These are phyloP conservation scores for Picochlorum sp. DNA, from an alignment of 139 green algal species.

Conservation along the genomic window DNA sequence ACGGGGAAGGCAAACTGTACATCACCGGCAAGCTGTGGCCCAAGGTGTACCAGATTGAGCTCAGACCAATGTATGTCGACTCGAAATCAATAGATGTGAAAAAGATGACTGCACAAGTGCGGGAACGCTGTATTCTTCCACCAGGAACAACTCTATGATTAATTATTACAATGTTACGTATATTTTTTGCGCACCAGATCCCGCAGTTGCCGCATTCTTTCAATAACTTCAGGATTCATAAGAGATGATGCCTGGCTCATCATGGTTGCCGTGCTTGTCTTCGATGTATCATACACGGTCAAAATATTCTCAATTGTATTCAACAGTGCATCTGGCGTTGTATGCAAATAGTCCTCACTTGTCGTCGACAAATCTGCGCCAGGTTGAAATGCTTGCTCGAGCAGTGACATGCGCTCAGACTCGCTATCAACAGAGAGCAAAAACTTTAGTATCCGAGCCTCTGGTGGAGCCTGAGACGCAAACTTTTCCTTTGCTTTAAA, in stretches of 20 bases:
- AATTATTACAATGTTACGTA: conserved; percentile 21
- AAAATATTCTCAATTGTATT: conserved; percentile 52
- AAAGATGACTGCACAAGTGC: conserved; percentile 2
- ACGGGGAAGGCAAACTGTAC: conserved; percentile 48
- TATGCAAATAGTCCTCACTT: conserved; percentile 40
- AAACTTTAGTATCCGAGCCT: conserved; percentile 75
- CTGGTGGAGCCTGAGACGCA: conserved; percentile 52
- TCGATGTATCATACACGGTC: conserved; percentile 31
- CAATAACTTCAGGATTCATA: conserved; percentile 67
- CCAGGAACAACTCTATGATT: background rate
- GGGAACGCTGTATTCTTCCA: conserved; percentile 6
- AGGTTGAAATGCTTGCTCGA: conserved; percentile 60
- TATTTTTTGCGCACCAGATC: conserved; percentile 39
- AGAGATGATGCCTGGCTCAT: conserved; percentile 43
- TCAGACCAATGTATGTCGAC: conserved; percentile 7
- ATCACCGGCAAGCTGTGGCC: conserved; percentile 82
- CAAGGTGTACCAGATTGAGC: conserved; percentile 20
- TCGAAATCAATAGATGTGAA: conserved; percentile 8
- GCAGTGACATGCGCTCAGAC: conserved; percentile 27
- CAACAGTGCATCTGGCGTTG: conserved; percentile 45
- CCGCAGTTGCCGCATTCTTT: conserved; percentile 45
- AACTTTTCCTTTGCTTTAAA: conserved; percentile 67
- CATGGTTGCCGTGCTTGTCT: conserved; percentile 19
- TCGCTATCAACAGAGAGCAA: conserved; percentile 50
- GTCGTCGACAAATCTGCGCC: conserved; percentile 19